Evolutionary conservation across 176 grass and related monocot species (phyloP).

Genomic region (Carex myosuroides): DNA sequence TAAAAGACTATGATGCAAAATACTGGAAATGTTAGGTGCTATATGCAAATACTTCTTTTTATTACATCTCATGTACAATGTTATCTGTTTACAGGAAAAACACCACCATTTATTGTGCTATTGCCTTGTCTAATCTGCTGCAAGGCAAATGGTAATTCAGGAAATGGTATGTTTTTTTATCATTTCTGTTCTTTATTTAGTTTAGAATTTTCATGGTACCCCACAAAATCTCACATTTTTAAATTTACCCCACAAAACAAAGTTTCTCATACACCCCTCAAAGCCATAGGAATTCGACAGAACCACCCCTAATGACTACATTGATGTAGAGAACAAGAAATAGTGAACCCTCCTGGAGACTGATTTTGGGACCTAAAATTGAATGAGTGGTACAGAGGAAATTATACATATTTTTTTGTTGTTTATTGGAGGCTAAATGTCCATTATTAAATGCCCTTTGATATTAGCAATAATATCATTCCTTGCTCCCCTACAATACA

Average conservation of each 20-base stretch:
- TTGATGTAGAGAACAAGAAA: not conserved
- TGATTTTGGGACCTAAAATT: not conserved
- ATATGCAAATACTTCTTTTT: not conserved
- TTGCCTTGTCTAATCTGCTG: slow-evolving; percentile 33
- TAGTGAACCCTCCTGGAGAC: not conserved
- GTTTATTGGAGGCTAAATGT: not conserved
- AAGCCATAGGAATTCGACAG: not conserved
- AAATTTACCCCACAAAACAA: not conserved
- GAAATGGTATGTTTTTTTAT: slow-evolving; percentile 32
- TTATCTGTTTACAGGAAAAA: slow-evolving; percentile 37
- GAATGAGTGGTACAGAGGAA: not conserved
- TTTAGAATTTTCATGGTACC: not conserved
- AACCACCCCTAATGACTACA: not conserved
- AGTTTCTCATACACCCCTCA: not conserved
- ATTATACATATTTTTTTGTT: not conserved
- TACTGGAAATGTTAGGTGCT: not conserved
- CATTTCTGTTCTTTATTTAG: not conserved
- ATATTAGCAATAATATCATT: no score
- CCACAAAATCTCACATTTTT: not conserved
- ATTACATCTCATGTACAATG: not conserved
- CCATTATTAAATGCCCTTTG: not conserved
- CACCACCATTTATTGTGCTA: slow-evolving; percentile 2
- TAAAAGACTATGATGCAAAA: not conserved
- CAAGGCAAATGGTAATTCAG: slow-evolving; percentile 22
- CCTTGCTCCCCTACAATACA: no score